These are phyloP conservation scores for Tuber melanosporum DNA, from an alignment of 495 filamentous ascomycete species.

Conservation along the genomic window DNA sequence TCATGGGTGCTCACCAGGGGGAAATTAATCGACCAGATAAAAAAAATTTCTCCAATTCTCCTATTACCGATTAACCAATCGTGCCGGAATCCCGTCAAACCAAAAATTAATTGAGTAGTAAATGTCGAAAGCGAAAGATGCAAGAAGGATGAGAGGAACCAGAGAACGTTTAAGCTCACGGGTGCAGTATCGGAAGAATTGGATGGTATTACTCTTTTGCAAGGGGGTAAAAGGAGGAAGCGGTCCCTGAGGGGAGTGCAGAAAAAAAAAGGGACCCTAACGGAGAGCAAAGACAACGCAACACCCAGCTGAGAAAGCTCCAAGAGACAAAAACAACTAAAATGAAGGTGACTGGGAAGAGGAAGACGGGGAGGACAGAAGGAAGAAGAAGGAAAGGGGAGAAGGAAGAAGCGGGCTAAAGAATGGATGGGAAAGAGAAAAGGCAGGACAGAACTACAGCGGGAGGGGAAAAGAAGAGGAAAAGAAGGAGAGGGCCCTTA, in stretches of 20 bases:
- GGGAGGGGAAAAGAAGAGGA: conserved; percentile 28
- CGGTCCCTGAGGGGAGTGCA: conserved; percentile 27
- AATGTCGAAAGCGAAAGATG: conserved; percentile 7
- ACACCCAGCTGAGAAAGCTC: conserved; percentile 35
- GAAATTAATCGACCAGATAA: conserved; percentile 34
- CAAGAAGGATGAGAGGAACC: conserved; percentile 32
- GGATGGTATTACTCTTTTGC: conserved; percentile 32
- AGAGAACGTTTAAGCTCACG: conserved; percentile 10
- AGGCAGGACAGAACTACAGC: conserved; percentile 21
- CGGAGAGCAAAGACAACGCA: conserved; percentile 26
- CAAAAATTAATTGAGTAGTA: conserved; percentile 12
- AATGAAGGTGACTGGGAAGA: conserved; percentile 37
- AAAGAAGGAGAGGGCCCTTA: conserved; percentile 29
- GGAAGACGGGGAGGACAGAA: conserved; percentile 40
- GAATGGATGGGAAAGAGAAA: conserved; percentile 39
- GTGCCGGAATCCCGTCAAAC: conserved; percentile 9
- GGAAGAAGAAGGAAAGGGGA: conserved; percentile 40
- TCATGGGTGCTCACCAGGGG: conserved; percentile 30
- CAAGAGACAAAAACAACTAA: conserved; percentile 37
- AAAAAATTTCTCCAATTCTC: conserved; percentile 21
- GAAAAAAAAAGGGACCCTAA: conserved; percentile 18
- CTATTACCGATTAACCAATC: conserved; percentile 16
- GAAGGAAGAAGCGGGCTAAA: conserved; percentile 40
- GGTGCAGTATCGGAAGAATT: conserved; percentile 30
- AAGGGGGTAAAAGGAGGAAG: conserved; percentile 30